phyloP scores from a whole-genome alignment of 1,139 yeast genomes.

The Arxiozyma bovina region DNA sequence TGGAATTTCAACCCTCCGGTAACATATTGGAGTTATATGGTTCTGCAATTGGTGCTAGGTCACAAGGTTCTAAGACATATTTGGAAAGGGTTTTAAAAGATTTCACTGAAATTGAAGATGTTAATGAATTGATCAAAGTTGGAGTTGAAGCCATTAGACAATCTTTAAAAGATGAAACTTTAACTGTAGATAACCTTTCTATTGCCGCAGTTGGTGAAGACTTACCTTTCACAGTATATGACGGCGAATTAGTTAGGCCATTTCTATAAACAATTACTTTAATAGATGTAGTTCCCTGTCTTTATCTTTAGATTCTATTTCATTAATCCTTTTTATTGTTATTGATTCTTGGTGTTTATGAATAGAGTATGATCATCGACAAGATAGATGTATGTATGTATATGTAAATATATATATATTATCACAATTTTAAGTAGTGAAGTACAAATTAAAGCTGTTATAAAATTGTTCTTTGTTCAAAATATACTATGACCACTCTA shows the following conservation, averaged over 20 bases:
- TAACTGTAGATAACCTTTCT: conserved; percentile 74
- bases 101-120: conserved; percentile 45
- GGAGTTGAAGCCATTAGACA: conserved; percentile 91
- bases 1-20: conserved; percentile 95
- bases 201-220: conserved; percentile 87
- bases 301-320: not conserved
- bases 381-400: not conserved
- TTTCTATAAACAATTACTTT: conserved; percentile 27
- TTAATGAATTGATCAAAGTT: conserved; percentile 72
- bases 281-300: not conserved
- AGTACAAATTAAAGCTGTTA: not conserved
- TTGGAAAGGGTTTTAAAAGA: conserved; percentile 74
- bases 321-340: not conserved
- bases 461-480: not conserved
- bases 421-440: not conserved
- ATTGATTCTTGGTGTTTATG: not conserved
- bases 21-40: conserved; percentile 85
- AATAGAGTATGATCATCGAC: not conserved
- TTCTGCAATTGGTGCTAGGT: conserved; percentile 95
- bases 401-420: not conserved
- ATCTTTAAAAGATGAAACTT: conserved; percentile 89
- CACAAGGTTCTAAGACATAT: conserved; percentile 96
- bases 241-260: conserved; percentile 76
- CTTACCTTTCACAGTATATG: conserved; percentile 63
- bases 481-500: not conserved